Evolutionary conservation across 805 yeast species (phyloP).

Genomic region (Metschnikowia santaceciliae): DNA sequence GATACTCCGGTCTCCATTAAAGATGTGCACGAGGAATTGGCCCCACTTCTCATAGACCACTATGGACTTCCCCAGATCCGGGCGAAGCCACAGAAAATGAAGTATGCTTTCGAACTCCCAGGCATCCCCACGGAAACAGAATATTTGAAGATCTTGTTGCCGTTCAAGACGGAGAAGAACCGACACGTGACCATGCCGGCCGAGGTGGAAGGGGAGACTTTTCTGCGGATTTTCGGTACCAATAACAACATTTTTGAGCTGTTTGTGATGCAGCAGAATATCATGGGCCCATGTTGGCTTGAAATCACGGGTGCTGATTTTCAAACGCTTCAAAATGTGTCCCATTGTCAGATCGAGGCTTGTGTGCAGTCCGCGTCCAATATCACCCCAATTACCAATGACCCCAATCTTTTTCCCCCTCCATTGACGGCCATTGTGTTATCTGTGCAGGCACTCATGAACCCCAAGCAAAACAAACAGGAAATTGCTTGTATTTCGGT

Average conservation of each 20-base stretch:
- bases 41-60: conserved; percentile 58
- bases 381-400: conserved; percentile 46
- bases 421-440: conserved; percentile 65
- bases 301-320: conserved; percentile 66
- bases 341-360: conserved; percentile 81
- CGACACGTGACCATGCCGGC: conserved; percentile 49
- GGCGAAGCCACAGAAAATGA: conserved; percentile 67
- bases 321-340: conserved; percentile 51
- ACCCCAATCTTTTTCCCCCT: conserved; percentile 51
- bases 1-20: conserved; percentile 43
- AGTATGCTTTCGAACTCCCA: conserved; percentile 84
- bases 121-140: conserved; percentile 76
- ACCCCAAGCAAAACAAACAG: conserved; percentile 68
- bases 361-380: conserved; percentile 47
- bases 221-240: conserved; percentile 75
- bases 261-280: conserved; percentile 72
- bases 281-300: conserved; percentile 99
- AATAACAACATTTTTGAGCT: conserved; percentile 73
- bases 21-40: conserved; percentile 77
- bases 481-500: conserved; percentile 82
- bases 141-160: conserved; percentile 73
- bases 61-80: conserved; percentile 60
- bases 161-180: conserved; percentile 62
- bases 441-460: conserved; percentile 77
- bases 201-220: conserved; percentile 71